phyloP scores from a whole-genome alignment of 2,329 filamentous ascomycete genomes.

The Microthyrium microscopicum region DNA sequence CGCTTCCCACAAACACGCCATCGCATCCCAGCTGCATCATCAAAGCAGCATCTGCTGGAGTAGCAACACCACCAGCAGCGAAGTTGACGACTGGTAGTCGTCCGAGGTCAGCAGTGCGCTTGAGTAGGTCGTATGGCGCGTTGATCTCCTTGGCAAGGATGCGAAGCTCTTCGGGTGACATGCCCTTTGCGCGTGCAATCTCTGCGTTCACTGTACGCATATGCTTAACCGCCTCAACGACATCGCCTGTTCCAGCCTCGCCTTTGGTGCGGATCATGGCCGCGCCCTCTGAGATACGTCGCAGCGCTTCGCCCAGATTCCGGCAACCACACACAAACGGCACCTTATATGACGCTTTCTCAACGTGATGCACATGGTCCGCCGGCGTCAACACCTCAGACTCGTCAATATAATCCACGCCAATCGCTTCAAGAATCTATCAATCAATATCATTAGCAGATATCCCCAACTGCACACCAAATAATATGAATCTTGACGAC shows the following conservation, averaged over 20 bases:
- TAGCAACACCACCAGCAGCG: constrained; percentile 97
- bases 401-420: constrained; percentile 96
- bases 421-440: constrained; percentile 90
- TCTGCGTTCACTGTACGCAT: constrained; percentile 80
- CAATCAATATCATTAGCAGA: too few species aligned
- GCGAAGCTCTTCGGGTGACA: constrained; percentile 56
- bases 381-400: constrained; percentile 94
- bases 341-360: constrained; percentile 65
- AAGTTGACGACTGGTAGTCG: constrained; percentile 94
- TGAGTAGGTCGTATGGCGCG: constrained; percentile 60
- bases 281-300: constrained; percentile 80
- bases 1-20: constrained; percentile 89
- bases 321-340: constrained; percentile 96
- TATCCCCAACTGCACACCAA: too few species aligned
- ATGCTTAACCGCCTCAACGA: constrained; percentile 91
- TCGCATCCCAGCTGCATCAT: constrained; percentile 99
- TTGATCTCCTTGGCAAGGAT: constrained; percentile 68
- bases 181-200: constrained; percentile 53
- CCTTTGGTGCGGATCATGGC: constrained; percentile 99
- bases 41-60: constrained; percentile 86
- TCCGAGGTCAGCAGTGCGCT: constrained; percentile 73
- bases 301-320: constrained; percentile 81
- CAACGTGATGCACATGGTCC: constrained; percentile 78
- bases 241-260: constrained; percentile 91
- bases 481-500: too few species aligned